Evolutionary conservation across 345 rosid genomes (phyloP).

Genomic region (Salix dunnii): DNA sequence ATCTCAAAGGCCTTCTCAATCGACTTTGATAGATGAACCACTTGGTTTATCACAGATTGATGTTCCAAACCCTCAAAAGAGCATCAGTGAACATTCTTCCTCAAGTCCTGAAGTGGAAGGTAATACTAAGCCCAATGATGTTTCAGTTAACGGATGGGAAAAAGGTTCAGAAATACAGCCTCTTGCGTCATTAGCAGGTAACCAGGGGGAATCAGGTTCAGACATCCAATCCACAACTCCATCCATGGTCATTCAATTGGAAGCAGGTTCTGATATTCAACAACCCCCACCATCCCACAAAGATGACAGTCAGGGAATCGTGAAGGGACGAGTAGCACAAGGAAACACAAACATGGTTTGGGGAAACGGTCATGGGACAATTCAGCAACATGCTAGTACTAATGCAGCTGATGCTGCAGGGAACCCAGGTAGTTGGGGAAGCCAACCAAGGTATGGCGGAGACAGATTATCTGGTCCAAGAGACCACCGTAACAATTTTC

Average conservation of each 20-base stretch:
- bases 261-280: slow-evolving; percentile 10
- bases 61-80: slow-evolving; percentile 32
- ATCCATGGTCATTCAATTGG: slow-evolving; percentile 17
- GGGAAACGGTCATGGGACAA: slow-evolving; percentile 40
- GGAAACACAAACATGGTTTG: slow-evolving; percentile 26
- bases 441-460: slow-evolving; percentile 48
- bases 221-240: slow-evolving; percentile 8
- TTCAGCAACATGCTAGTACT: slow-evolving; percentile 35
- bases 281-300: slow-evolving; percentile 16
- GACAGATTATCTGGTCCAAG: slow-evolving; percentile 44
- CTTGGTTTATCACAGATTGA: slow-evolving; percentile 12
- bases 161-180: slow-evolving; percentile 46
- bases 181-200: slow-evolving; percentile 32
- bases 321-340: slow-evolving; percentile 39
- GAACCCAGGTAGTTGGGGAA: slow-evolving; percentile 39
- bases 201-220: slow-evolving; percentile 8
- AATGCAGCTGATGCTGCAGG: slow-evolving; percentile 28
- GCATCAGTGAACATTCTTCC: slow-evolving; percentile 44
- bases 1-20: slow-evolving; percentile 19
- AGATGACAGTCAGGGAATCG: slow-evolving; percentile 32
- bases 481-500: slow-evolving; percentile 42
- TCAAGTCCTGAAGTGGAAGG: slow-evolving; percentile 39
- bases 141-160: slow-evolving; percentile 48
- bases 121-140: slow-evolving; percentile 36
- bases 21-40: neutral